These are phyloP conservation scores for Syzygium malaccense DNA, from an alignment of 441 rosid genomes.

Conservation along the genomic window DNA sequence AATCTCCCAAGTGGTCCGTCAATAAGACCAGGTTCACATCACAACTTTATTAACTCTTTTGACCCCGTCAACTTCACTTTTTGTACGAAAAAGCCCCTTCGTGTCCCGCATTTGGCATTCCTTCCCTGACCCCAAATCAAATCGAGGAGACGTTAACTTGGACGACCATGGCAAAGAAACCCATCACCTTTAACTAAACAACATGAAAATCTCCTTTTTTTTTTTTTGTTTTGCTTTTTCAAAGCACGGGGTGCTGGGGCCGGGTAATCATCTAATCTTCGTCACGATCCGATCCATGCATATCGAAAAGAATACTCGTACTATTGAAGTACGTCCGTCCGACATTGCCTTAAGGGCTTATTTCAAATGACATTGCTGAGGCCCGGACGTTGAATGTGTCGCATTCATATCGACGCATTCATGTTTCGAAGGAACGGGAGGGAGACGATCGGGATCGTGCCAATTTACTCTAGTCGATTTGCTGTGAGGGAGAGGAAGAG, in stretches of 20 bases:
- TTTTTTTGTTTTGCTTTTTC: neutral
- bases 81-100: neutral
- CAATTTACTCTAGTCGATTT: neutral
- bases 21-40: neutral
- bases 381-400: accelerated
- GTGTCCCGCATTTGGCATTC: neutral
- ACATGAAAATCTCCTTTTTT: neutral
- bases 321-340: neutral
- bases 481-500: neutral
- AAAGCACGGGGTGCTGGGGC: too few relatives aligned
- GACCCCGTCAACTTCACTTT: neutral
- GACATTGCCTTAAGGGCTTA: neutral
- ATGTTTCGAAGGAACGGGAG: too few relatives aligned
- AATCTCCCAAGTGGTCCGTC: neutral
- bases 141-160: neutral
- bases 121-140: neutral
- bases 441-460: neutral
- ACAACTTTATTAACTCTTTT: neutral
- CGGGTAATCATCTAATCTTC: neutral
- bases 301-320: neutral
- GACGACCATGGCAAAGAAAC: neutral
- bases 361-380: neutral
- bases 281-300: neutral
- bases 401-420: neutral
- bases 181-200: neutral